Evolutionary conservation across 192 early-diverging fungal genomes (phyloP).

Genomic region (Chytriomyces confervae): DNA sequence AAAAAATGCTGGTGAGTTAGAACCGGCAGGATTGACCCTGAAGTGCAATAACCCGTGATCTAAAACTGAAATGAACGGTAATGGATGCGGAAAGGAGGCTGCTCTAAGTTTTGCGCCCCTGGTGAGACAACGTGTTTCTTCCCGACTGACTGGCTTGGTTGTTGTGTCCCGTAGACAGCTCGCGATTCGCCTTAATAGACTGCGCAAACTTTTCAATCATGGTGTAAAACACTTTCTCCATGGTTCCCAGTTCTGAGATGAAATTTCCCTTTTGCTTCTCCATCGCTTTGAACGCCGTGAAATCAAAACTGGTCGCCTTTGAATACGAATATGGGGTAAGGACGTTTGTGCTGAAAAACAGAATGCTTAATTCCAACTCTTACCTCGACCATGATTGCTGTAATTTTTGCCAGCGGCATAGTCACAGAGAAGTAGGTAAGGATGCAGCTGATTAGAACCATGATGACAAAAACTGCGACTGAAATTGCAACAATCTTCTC

Average conservation of each 20-base stretch:
- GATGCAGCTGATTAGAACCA: background rate
- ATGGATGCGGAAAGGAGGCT: too few relatives aligned
- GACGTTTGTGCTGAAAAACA: background rate
- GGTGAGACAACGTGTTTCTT: too few relatives aligned
- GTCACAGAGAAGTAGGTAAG: background rate
- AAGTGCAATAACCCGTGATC: too few relatives aligned
- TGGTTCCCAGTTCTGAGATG: conserved; percentile 15
- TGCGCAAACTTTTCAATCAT: conserved; percentile 24
- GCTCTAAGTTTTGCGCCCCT: too few relatives aligned
- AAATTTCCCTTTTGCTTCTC: conserved; percentile 10
- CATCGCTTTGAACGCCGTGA: conserved; percentile 18
- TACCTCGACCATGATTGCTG: conserved; percentile 10
- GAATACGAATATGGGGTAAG: accelerated
- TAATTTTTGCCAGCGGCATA: conserved; percentile 2
- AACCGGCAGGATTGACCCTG: too few relatives aligned
- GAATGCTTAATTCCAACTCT: background rate
- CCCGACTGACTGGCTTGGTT: too few relatives aligned
- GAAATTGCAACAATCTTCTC: background rate
- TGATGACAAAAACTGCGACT: background rate
- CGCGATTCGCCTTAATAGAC: conserved; percentile 19
- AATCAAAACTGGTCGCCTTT: conserved; percentile 15
- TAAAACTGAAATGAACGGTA: too few relatives aligned
- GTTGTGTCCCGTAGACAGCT: too few relatives aligned
- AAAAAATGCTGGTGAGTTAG: too few relatives aligned
- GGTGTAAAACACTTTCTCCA: conserved; percentile 17